A percentile compares a stretch with the other conserved stretches of the same genome.
Evolutionary conservation across 2,329 filamentous ascomycete species (phyloP).

Genomic region (Sarocladium brachiariae): DNA sequence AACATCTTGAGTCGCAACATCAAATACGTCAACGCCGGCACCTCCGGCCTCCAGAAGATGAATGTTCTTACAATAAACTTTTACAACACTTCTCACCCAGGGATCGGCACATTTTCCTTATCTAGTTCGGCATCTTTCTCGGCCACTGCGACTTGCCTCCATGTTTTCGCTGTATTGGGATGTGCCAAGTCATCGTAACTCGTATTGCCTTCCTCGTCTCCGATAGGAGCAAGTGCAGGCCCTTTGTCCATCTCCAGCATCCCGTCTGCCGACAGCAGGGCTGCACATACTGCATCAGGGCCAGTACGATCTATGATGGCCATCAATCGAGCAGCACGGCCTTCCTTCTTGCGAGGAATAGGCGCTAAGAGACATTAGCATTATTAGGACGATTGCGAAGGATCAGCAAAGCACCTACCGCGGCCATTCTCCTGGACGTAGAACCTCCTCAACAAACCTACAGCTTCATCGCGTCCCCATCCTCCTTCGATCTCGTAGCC

Average conservation of each 20-base stretch:
- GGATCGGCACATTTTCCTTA: not conserved
- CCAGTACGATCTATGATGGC: constrained; percentile 42
- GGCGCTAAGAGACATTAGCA: constrained; percentile 31
- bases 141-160: not conserved
- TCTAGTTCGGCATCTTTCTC: constrained; percentile 1
- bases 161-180: not conserved
- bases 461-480: constrained; percentile 84
- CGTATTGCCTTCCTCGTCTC: not conserved
- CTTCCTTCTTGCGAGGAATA: constrained; percentile 48
- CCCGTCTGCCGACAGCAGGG: not conserved
- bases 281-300: constrained; percentile 11
- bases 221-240: not conserved
- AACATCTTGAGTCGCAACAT: no score
- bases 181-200: not conserved
- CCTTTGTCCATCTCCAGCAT: not conserved
- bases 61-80: no score
- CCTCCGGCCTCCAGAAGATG: no score
- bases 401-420: constrained; percentile 42
- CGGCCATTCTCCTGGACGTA: constrained; percentile 98
- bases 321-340: constrained; percentile 45
- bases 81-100: not conserved
- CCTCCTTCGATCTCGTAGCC: constrained; percentile 81
- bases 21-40: no score
- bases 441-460: constrained; percentile 85
- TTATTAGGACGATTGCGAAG: not conserved